Evolutionary conservation across 441 rosid genomes (phyloP), one percentile per base, ranked within the genome.

Genomic region (Erodium chrysanthum): DNA sequence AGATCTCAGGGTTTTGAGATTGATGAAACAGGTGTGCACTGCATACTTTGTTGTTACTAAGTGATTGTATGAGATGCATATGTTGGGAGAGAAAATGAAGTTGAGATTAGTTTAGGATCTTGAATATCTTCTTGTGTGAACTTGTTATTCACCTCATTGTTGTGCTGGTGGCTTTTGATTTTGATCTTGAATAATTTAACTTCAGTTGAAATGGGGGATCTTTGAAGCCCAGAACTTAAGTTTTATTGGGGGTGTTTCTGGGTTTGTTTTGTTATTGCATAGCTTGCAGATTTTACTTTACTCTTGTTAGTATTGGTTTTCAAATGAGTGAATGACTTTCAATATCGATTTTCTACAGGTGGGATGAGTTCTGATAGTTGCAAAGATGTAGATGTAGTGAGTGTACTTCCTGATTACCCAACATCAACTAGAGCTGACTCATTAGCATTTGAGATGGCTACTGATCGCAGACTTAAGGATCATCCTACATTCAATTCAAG

Each of bases 301-400:
- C 11, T 18, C 22, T 52, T 18, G 59, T 52, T 52, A 14, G 31
- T 31, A 4, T 31, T 31, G 35, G 6, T 31, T 31, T 31, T 31
- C 5, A 31, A 31, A 0, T 31, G 35, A 31, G 54, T 42, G 61
- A 33, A 2, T 58, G 46, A 22, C 72, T 40, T 56, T 58, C n/a
- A 5, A 23, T 10, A 10, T 21, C 29, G 10, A 58, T 58, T 65
- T 64, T 75, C 35, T 79, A 70, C 76, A 88, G 95, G 77, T 71
- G 74, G 78, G 61, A 65, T 68, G 62, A 75, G 74, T 71, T 84
- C 79, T 66, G 97, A 89, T 74, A 81, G 76, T 73, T 89, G 84
- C 79, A 91, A 86, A 84, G 92, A 89, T 74, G 97, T 91, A 67
- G 95, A 86, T 81, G 96, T 91, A 72, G 89, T 85, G 69, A 79